Conservation (phyloP, 257 asterid species). For the Salvia rosmarinus region DNA sequence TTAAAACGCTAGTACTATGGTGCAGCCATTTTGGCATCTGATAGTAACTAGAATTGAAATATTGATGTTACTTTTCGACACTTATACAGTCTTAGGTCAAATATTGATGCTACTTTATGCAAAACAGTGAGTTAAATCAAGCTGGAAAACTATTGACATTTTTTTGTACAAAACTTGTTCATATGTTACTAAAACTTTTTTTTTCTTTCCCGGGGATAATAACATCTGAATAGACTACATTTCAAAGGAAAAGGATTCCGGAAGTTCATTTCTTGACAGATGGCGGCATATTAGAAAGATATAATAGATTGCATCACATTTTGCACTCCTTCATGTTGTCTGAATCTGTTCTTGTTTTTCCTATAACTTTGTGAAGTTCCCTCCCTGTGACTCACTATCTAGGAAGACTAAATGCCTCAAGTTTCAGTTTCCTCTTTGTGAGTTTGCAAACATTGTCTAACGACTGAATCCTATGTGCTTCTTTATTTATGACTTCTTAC, state of each 20-base stretch:
- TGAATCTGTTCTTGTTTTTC: slow-evolving; percentile 5
- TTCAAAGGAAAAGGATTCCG: neutral
- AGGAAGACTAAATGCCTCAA: slow-evolving; percentile 1
- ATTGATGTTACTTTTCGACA: neutral
- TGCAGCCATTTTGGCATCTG: neutral
- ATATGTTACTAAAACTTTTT: neutral
- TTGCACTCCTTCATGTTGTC: slow-evolving; percentile 24
- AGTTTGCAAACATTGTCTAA: neutral
- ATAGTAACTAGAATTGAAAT: neutral
- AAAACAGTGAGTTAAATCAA: neutral
- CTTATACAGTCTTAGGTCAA: slow-evolving; percentile 17
- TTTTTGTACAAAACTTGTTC: slow-evolving; percentile 2
- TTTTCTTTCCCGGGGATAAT: neutral
- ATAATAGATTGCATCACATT: neutral
- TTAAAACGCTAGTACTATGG: neutral
- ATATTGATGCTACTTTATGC: neutral
- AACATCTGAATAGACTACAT: slow-evolving; percentile 9
- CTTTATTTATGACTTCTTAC: slow-evolving; percentile 20
- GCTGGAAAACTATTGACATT: slow-evolving; percentile 18
- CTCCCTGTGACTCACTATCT: too few relatives aligned
- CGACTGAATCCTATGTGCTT: slow-evolving; percentile 4
- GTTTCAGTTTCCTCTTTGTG: slow-evolving; percentile 4
- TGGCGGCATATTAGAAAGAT: slow-evolving; percentile 14
- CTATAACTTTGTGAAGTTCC: neutral
- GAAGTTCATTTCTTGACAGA: neutral